These are phyloP conservation scores for Phytopythium helicoides DNA, from an alignment of 352 stramenopile genomes.

Conservation along the genomic window DNA sequence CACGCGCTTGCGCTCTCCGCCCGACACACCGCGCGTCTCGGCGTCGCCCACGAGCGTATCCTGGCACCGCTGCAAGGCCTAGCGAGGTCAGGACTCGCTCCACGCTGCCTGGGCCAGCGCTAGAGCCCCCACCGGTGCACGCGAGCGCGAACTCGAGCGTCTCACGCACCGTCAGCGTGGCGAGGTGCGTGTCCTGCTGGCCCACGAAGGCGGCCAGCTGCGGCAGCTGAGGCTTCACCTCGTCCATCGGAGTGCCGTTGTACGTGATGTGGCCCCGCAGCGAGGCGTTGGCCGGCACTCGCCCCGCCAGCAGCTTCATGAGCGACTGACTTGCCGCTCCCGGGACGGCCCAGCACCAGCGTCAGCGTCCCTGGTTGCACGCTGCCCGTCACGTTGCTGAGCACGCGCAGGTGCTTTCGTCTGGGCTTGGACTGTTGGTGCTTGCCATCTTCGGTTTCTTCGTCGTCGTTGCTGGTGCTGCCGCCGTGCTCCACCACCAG, in stretches of 20 bases:
- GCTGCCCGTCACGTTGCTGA: slow-evolving; percentile 34
- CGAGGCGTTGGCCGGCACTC: slow-evolving; percentile 18
- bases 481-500: slow-evolving; percentile 24
- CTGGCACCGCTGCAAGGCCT: slow-evolving; percentile 41
- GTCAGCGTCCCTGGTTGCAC: slow-evolving; percentile 49
- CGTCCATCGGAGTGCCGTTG: slow-evolving; percentile 31
- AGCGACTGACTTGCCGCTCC: slow-evolving; percentile 49
- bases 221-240: slow-evolving; percentile 30
- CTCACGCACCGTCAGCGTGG: slow-evolving; percentile 90
- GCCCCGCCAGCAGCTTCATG: slow-evolving; percentile 42
- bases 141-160: slow-evolving; percentile 92
- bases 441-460: too few relatives aligned
- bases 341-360: slow-evolving; percentile 44
- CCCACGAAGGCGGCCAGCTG: slow-evolving; percentile 46
- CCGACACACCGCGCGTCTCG: slow-evolving; percentile 62
- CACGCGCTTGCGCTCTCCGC: slow-evolving; percentile 91
- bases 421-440: too few relatives aligned
- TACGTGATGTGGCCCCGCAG: slow-evolving; percentile 38
- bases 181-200: slow-evolving; percentile 76
- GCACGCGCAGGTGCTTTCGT: slow-evolving; percentile 9
- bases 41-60: slow-evolving; percentile 57
- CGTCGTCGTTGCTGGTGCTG: slow-evolving; percentile 7
- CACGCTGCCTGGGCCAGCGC: slow-evolving; percentile 14
- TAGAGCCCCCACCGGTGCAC: slow-evolving; percentile 37
- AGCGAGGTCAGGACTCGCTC: slow-evolving; percentile 38